Percentiles rank a stretch among this genome's conserved stretches.
Evolutionary conservation across 2,329 filamentous ascomycete species (phyloP).

Genomic region (Cladosporium sp.): DNA sequence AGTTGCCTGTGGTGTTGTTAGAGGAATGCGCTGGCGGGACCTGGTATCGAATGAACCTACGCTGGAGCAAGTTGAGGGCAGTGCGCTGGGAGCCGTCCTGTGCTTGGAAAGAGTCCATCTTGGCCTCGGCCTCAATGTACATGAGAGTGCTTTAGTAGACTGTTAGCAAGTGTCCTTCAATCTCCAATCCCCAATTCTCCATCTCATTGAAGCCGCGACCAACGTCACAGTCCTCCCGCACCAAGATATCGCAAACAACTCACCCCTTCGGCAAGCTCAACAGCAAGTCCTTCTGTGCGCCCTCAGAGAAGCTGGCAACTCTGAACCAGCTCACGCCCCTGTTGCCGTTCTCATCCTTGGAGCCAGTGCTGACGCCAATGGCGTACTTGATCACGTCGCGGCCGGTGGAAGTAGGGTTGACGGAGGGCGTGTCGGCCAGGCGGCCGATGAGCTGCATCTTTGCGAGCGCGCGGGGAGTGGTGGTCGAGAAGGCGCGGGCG

Average conservation of each 20-base stretch:
- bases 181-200: not conserved
- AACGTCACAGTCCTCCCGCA: not conserved
- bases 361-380: conserved; percentile 68
- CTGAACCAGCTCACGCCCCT: conserved; percentile 83
- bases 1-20: conserved; percentile 39
- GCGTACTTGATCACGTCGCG: conserved; percentile 75
- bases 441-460: conserved; percentile 86
- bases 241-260: conserved; percentile 36
- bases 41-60: conserved; percentile 57
- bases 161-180: not conserved
- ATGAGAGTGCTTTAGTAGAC: conserved; percentile 67
- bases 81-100: conserved; percentile 67
- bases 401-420: conserved; percentile 68
- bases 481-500: conserved; percentile 74
- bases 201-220: not conserved
- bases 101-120: conserved; percentile 66
- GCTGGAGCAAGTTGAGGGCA: conserved; percentile 71
- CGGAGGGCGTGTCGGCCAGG: conserved; percentile 76
- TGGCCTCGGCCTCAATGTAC: conserved; percentile 79
- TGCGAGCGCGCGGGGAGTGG: conserved; percentile 63
- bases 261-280: conserved; percentile 81
- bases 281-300: conserved; percentile 69
- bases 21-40: not conserved
- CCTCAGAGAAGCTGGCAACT: conserved; percentile 69
- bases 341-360: conserved; percentile 64